Base-by-base conservation (phyloP, 2,329 filamentous ascomycete species). In the Zarea fungicola region DNA sequence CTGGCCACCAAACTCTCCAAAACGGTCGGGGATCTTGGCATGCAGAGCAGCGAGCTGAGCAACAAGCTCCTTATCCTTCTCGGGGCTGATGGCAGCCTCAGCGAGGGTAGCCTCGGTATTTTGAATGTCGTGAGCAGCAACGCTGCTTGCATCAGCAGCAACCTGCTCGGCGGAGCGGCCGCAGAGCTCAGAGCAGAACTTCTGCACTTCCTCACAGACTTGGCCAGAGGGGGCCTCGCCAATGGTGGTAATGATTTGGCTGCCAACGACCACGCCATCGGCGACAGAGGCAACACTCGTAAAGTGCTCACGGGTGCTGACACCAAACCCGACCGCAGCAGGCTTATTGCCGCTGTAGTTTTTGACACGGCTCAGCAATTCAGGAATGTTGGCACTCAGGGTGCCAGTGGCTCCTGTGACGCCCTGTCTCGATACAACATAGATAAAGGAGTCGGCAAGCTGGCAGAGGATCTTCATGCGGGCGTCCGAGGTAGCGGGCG, bases 401-500 rank as follows among this genome's bases (percentile, higher is more conserved):
- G 83, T 83, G 28, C 91, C 91, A 1, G 84, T 85, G 13, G 90
- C 93, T 59, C 93, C 93, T 9, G 93, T 99, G 49, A 97, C 92
- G 59, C 93, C 93, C 86, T 96, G 95, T 59, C 92, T 81, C 22
- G 92, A 97, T 49, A 99, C 93, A 53, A 99, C 91, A 66, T 99
- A 99, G 71, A 99, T 95, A 74, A 97, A 99, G 4, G 91, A 96
- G 70, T 97, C 92, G 62, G 93, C 93, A 55, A 99, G 92, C 66
- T 89, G 84, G 80, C 93, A 99, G 11, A 99, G 84, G 34, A 96
- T 79, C 71, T 88, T 92, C 91, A 99, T 96, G 61, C 93, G 87
- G 56, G 82, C 77, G 59, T 96, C 90, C 6, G 90, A 96, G 2
- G 93, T 97, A 10, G 91, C 83, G 6, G 93, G 93, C 1, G 93